phyloP scores from a whole-genome alignment of 1,139 yeast genomes.

The Yamadazyma songkhlaensis region DNA sequence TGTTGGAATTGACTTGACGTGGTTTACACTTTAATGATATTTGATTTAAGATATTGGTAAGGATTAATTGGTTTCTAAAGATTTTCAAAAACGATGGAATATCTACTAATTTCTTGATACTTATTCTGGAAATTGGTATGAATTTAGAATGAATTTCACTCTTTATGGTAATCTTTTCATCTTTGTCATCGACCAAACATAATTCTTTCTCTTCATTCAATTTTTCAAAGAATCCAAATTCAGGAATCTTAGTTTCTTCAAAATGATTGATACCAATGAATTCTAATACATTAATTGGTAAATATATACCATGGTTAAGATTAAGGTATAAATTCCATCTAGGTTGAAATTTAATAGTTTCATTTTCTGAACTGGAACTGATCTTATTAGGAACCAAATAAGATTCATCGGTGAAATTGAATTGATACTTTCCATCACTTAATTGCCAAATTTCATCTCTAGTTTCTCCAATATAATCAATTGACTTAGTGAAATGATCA shows the following conservation, averaged over 20 bases:
- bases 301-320: slow-evolving; percentile 23
- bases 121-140: slow-evolving; percentile 21
- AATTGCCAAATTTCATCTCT: slow-evolving; percentile 17
- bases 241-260: slow-evolving; percentile 5
- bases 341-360: slow-evolving; percentile 5
- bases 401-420: slow-evolving; percentile 13
- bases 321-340: slow-evolving; percentile 22
- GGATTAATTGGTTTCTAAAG: slow-evolving; percentile 30
- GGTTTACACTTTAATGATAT: slow-evolving; percentile 5
- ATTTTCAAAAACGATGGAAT: slow-evolving; percentile 26
- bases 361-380: neutral
- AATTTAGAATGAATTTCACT: slow-evolving; percentile 15
- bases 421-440: slow-evolving; percentile 11
- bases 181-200: slow-evolving; percentile 4
- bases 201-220: slow-evolving; percentile 21
- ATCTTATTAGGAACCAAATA: slow-evolving; percentile 7
- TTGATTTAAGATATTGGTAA: slow-evolving; percentile 21
- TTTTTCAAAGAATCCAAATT: slow-evolving; percentile 13
- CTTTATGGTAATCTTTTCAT: slow-evolving; percentile 6
- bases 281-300: slow-evolving; percentile 30
- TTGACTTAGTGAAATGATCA: slow-evolving; percentile 7
- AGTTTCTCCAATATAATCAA: slow-evolving; percentile 19
- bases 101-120: slow-evolving; percentile 22
- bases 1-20: slow-evolving; percentile 11
- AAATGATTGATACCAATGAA: slow-evolving; percentile 25